phyloP scores from a whole-genome alignment of 176 grass and related monocot species.

The Miscanthus lutarioriparius region DNA sequence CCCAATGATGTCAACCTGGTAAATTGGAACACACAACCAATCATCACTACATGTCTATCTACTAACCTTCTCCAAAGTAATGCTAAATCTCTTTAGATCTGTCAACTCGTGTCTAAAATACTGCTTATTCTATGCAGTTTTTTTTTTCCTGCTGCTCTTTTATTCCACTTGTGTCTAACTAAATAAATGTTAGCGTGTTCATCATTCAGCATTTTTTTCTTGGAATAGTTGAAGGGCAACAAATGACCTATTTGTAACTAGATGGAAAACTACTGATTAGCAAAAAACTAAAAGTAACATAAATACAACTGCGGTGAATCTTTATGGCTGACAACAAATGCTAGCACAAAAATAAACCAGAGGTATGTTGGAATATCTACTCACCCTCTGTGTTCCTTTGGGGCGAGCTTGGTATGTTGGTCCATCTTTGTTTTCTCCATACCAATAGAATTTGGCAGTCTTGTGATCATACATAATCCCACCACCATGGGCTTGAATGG shows the following conservation, averaged over 20 bases:
- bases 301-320: neutral
- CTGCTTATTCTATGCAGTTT: neutral
- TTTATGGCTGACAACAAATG: neutral
- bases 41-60: neutral
- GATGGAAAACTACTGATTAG: neutral
- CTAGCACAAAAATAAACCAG: neutral
- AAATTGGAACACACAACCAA: constrained; percentile 22
- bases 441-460: constrained; percentile 78
- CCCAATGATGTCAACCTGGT: constrained; percentile 88
- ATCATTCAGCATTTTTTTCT: neutral
- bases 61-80: neutral
- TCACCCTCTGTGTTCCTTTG: constrained; percentile 59
- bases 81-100: neutral
- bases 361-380: constrained; percentile 34
- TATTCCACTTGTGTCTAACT: neutral
- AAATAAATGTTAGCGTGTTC: neutral
- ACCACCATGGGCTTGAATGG: constrained; percentile 94
- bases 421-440: constrained; percentile 93
- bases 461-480: constrained; percentile 73
- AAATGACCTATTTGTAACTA: neutral
- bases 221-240: neutral
- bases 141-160: neutral
- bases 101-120: neutral
- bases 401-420: constrained; percentile 61
- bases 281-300: constrained; percentile 4